Evolutionary conservation across 495 filamentous ascomycete species (phyloP).

Genomic region (Hypoxylon intermedium): DNA sequence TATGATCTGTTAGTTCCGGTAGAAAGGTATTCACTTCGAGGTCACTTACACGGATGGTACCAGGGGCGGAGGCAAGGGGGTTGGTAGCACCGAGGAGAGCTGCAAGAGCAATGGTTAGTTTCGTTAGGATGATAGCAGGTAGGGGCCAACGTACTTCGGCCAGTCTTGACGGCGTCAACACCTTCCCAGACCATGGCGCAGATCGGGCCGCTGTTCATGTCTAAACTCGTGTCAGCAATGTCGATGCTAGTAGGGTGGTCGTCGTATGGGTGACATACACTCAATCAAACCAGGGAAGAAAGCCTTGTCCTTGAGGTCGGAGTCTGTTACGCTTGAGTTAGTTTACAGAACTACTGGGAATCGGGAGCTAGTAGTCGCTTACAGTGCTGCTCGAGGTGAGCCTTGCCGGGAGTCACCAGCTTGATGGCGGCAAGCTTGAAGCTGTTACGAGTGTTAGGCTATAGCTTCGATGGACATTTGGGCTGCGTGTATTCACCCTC

Average conservation of each 20-base stretch:
- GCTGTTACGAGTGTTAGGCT: conserved; percentile 53
- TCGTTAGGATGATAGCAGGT: not conserved
- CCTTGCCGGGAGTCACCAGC: conserved; percentile 83
- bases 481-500: conserved; percentile 67
- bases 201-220: conserved; percentile 97
- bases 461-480: not conserved
- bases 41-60: conserved; percentile 86
- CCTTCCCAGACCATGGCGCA: conserved; percentile 99
- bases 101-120: conserved; percentile 45
- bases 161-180: conserved; percentile 96
- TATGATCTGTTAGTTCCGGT: conserved; percentile 6
- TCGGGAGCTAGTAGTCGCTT: conserved; percentile 33
- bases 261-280: conserved; percentile 60
- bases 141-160: conserved; percentile 69
- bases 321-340: conserved; percentile 61
- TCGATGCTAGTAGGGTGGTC: conserved; percentile 17
- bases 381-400: conserved; percentile 97
- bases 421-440: conserved; percentile 99
- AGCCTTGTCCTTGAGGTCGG: conserved; percentile 87
- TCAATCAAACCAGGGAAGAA: conserved; percentile 94
- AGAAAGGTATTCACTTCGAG: conserved; percentile 16
- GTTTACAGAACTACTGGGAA: conserved; percentile 16
- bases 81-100: conserved; percentile 97
- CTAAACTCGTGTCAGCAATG: conserved; percentile 54
- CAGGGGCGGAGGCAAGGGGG: conserved; percentile 88